phyloP scores from a whole-genome alignment of 2,329 filamentous ascomycete genomes.

The Fusarium avenaceum region DNA sequence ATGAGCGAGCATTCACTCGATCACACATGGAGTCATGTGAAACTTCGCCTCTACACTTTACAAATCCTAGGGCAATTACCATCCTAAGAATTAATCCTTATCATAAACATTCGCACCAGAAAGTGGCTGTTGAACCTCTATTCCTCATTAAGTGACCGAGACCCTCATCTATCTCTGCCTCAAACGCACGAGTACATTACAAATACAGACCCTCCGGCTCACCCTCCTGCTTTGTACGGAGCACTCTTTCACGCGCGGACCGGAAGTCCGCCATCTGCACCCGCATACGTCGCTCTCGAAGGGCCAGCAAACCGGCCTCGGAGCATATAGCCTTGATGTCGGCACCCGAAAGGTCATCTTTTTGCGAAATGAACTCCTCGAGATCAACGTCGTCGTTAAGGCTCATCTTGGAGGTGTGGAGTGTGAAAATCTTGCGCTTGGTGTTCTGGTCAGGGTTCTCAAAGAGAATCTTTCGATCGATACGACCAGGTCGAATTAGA shows the following conservation, averaged over 20 bases:
- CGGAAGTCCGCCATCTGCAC: conserved; percentile 99
- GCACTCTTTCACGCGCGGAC: conserved; percentile 88
- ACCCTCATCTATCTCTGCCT: conserved; percentile 40
- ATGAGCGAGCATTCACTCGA: conserved; percentile 2
- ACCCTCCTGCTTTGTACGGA: conserved; percentile 98
- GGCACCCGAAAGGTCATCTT: conserved; percentile 96
- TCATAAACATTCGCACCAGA: conserved; percentile 2
- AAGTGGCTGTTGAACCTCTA: conserved; percentile 35
- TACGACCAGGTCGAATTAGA: conserved; percentile 95
- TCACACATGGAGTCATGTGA: not conserved
- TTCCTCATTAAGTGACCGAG: conserved; percentile 41
- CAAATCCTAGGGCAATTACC: conserved; percentile 5
- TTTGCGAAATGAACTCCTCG: conserved; percentile 98
- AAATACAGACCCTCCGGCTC: conserved; percentile 98
- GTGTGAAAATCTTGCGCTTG: conserved; percentile 95
- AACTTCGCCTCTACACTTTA: conserved; percentile 5
- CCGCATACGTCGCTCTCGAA: conserved; percentile 95
- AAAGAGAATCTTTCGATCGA: conserved; percentile 94
- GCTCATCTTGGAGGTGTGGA: conserved; percentile 99
- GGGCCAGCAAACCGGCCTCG: conserved; percentile 92
- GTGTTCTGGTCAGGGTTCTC: conserved; percentile 84
- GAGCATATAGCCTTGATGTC: conserved; percentile 99
- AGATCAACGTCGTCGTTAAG: conserved; percentile 96
- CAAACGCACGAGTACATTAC: conserved; percentile 66
- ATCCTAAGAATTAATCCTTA: conserved; percentile 10